Evolutionary conservation across 352 stramenopile species (phyloP).

Genomic region (Phytophthora pistaciae): DNA sequence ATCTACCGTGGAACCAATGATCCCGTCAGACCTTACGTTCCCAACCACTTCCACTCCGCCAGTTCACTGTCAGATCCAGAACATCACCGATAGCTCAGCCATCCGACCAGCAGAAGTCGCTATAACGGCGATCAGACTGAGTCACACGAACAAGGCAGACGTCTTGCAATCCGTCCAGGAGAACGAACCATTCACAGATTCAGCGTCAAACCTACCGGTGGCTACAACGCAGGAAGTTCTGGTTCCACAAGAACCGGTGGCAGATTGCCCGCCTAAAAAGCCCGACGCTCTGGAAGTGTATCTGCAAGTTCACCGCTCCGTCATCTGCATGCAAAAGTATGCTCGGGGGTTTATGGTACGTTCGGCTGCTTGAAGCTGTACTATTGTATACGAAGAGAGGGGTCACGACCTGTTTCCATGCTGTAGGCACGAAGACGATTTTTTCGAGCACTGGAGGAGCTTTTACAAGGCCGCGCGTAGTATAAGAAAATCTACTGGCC

Average conservation of each 20-base stretch:
- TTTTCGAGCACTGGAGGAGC: slow-evolving; percentile 31
- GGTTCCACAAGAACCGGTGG: slow-evolving; percentile 1
- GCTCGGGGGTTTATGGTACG: slow-evolving; percentile 35
- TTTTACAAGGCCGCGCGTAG: slow-evolving; percentile 20
- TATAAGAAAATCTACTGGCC: neutral
- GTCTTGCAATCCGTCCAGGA: slow-evolving; percentile 8
- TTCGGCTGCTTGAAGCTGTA: neutral
- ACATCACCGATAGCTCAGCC: neutral
- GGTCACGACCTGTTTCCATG: neutral
- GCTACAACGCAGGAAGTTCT: neutral
- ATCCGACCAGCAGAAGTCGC: slow-evolving; percentile 13
- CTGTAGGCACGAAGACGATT: slow-evolving; percentile 28
- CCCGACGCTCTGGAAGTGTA: slow-evolving; percentile 31
- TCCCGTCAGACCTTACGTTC: neutral
- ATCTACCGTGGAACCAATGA: neutral
- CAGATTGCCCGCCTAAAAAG: neutral
- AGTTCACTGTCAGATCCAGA: neutral
- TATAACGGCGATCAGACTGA: neutral
- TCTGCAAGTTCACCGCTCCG: slow-evolving; percentile 32
- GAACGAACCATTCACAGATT: slow-evolving; percentile 4
- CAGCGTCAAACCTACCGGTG: neutral
- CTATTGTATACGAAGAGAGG: neutral
- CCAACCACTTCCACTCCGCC: neutral
- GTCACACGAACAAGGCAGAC: neutral
- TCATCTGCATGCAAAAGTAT: slow-evolving; percentile 40